Evolutionary conservation across 1,284 basidiomycete genomes (phyloP).

Genomic region (Phlebopus sp.): DNA sequence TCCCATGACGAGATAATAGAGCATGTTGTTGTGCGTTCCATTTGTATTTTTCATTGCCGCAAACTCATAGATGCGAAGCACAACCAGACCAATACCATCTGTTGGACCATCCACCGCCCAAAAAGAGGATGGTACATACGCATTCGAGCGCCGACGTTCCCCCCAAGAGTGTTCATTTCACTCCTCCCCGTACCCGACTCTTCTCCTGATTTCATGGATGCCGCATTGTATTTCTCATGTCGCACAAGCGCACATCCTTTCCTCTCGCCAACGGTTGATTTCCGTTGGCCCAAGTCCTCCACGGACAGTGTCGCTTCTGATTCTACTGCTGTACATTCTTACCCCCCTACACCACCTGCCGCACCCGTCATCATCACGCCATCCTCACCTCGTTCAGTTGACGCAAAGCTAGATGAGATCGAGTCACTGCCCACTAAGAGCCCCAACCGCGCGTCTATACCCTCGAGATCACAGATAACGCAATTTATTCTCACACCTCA

Average conservation of each 20-base stretch:
- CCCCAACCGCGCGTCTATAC: constrained; percentile 10
- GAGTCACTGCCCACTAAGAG: constrained; percentile 6
- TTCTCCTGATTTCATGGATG: constrained; percentile 57
- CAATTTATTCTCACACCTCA: constrained; percentile 64
- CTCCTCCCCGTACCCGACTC: constrained; percentile 54
- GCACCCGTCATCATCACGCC: constrained; percentile 37
- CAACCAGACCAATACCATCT: constrained; percentile 57
- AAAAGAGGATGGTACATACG: constrained; percentile 79
- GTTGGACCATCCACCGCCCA: constrained; percentile 74
- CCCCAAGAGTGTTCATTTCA: constrained; percentile 61
- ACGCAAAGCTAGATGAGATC: constrained; percentile 39
- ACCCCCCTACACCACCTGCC: constrained; percentile 61
- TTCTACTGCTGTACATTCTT: constrained; percentile 52
- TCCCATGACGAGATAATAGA: constrained; percentile 72
- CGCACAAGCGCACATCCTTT: constrained; percentile 45
- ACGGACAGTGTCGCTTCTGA: constrained; percentile 36
- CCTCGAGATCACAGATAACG: constrained; percentile 39
- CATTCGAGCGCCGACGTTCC: constrained; percentile 62
- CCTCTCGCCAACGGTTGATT: constrained; percentile 5
- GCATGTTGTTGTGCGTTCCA: constrained; percentile 57
- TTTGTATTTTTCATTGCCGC: not conserved
- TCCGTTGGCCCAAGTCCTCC: constrained; percentile 19
- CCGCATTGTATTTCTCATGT: constrained; percentile 60
- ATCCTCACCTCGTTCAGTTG: constrained; percentile 43
- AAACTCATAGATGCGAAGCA: constrained; percentile 41